Evolutionary conservation across 139 green algal species (phyloP).

Genomic region (Haematococcus lacustris): DNA sequence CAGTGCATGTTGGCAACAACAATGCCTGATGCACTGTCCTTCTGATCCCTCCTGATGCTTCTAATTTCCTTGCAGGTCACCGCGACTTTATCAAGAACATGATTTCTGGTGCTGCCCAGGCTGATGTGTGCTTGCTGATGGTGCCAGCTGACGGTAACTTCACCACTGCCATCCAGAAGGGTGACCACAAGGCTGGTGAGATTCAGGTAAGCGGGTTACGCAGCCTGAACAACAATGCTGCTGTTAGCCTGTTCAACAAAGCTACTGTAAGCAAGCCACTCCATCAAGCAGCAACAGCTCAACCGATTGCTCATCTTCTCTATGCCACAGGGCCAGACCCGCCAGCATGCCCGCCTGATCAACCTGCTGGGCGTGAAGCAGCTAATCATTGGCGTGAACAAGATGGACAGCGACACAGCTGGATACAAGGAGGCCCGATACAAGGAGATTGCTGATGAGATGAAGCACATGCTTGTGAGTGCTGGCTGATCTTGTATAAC

Average conservation of each 20-base stretch:
- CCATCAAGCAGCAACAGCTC: no score
- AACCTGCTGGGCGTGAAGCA: constrained; percentile 98
- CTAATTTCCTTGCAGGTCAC: constrained; percentile 74
- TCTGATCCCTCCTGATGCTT: no score
- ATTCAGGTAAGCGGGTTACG: no score
- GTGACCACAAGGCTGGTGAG: constrained; percentile 91
- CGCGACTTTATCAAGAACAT: constrained; percentile 99
- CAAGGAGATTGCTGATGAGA: constrained; percentile 96
- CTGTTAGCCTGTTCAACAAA: no score
- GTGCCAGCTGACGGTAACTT: constrained; percentile 89
- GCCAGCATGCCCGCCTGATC: constrained; percentile 95
- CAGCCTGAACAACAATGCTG: no score
- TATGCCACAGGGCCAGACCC: constrained; percentile 98
- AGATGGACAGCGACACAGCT: constrained; percentile 94
- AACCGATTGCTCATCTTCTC: no score
- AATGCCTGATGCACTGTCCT: no score
- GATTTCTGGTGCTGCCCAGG: constrained; percentile 96
- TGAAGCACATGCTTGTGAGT: constrained; percentile 80
- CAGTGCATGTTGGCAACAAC: no score
- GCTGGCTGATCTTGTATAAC: no score
- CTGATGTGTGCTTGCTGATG: constrained; percentile 86
- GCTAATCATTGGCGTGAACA: constrained; percentile 91
- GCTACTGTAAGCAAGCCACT: no score
- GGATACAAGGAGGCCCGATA: constrained; percentile 91
- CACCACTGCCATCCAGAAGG: constrained; percentile 96